These are phyloP conservation scores for Starmera dryadoides DNA, from an alignment of 805 yeast genomes.

Conservation along the genomic window DNA sequence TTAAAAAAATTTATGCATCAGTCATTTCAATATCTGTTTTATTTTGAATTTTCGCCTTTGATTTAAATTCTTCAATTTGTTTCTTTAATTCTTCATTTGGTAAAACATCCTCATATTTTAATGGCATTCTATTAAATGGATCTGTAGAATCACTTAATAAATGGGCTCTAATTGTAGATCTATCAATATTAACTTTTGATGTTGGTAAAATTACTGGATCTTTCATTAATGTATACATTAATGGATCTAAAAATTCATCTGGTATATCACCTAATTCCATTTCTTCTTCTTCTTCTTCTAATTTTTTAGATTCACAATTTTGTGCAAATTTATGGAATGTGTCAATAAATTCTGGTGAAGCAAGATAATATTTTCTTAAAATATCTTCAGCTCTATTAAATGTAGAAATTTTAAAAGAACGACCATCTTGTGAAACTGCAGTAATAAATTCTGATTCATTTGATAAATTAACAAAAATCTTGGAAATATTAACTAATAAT, in stretches of 20 bases:
- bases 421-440: slow-evolving; percentile 86
- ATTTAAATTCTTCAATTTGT: slow-evolving; percentile 44
- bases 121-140: slow-evolving; percentile 92
- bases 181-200: slow-evolving; percentile 77
- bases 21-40: slow-evolving; percentile 12
- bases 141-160: slow-evolving; percentile 91
- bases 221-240: slow-evolving; percentile 92
- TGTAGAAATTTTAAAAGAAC: slow-evolving; percentile 67
- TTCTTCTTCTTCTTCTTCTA: slow-evolving; percentile 74
- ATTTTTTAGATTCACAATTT: slow-evolving; percentile 53
- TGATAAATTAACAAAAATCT: slow-evolving; percentile 70
- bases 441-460: slow-evolving; percentile 55
- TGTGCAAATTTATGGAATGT: slow-evolving; percentile 49
- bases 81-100: slow-evolving; percentile 66
- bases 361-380: slow-evolving; percentile 45
- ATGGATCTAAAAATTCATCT: slow-evolving; percentile 93
- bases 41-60: slow-evolving; percentile 3
- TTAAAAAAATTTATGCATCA: slow-evolving; percentile 3
- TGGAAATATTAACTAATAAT: slow-evolving; percentile 60
- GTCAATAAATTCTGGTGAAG: slow-evolving; percentile 46
- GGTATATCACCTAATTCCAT: slow-evolving; percentile 89
- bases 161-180: slow-evolving; percentile 90
- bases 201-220: slow-evolving; percentile 94
- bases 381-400: slow-evolving; percentile 69
- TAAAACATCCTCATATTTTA: slow-evolving; percentile 79